phyloP scores from a whole-genome alignment of 2,329 filamentous ascomycete species.

The Paecilomyces sp. region DNA sequence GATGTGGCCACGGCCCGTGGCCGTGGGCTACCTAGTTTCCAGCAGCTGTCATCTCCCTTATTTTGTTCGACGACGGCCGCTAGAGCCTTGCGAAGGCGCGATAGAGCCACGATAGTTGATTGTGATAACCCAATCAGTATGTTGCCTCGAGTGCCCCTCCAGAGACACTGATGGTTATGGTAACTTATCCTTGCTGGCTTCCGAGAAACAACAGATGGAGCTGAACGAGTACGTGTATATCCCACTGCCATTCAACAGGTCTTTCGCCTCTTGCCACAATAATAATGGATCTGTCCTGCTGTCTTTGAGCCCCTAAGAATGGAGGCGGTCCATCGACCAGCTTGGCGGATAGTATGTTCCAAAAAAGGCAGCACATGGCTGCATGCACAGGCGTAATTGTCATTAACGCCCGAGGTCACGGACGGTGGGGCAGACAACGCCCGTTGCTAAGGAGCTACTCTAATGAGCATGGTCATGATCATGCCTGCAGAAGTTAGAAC shows the following conservation, averaged over 20 bases:
- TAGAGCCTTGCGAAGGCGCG: background rate
- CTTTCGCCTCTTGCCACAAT: background rate
- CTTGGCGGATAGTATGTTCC: background rate
- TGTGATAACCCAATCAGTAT: background rate
- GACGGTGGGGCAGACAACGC: background rate
- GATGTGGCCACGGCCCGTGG: background rate
- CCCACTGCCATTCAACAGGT: background rate
- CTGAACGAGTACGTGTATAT: background rate
- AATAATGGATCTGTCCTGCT: background rate
- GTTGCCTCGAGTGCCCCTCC: background rate
- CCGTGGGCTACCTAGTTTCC: background rate
- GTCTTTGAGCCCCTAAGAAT: background rate
- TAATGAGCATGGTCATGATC: background rate
- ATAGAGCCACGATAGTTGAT: background rate
- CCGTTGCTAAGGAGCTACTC: background rate
- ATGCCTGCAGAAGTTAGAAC: background rate
- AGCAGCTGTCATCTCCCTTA: background rate
- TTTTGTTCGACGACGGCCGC: background rate
- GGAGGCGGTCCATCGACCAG: background rate
- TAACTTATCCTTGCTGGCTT: background rate
- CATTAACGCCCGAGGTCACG: background rate
- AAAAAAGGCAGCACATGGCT: background rate
- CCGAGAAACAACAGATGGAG: background rate
- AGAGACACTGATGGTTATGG: background rate
- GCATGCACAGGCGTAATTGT: background rate